Percentiles rank a stretch among this genome's conserved stretches.
These are phyloP conservation scores for Naematelia aurantialba DNA, from an alignment of 768 basidiomycete species.

Conservation along the genomic window DNA sequence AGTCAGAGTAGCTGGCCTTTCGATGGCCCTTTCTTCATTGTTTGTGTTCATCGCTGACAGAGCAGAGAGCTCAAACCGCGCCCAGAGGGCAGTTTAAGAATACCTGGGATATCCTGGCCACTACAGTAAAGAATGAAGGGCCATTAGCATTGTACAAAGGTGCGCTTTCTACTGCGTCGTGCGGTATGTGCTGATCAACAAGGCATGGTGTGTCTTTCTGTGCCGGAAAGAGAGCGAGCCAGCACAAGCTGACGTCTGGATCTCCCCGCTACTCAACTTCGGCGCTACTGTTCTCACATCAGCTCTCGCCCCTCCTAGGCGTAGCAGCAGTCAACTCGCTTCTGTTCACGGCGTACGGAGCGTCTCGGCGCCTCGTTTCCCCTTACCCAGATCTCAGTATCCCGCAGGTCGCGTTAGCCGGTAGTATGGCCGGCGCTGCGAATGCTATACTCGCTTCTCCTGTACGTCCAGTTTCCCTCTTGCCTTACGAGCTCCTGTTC, in stretches of 20 bases:
- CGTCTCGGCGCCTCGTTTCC: conserved; percentile 74
- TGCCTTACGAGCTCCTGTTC: no score
- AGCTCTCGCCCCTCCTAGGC: conserved; percentile 80
- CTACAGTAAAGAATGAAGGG: conserved; percentile 81
- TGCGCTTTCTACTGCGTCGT: not conserved
- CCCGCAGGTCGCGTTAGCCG: conserved; percentile 74
- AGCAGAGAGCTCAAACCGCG: conserved; percentile 51
- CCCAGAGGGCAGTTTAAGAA: conserved; percentile 63
- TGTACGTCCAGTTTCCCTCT: conserved; percentile 51
- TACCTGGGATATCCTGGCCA: conserved; percentile 80
- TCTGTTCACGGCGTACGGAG: conserved; percentile 85
- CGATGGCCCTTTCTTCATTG: no score
- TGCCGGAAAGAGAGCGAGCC: not conserved
- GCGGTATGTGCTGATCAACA: not conserved
- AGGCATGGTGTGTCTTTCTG: not conserved
- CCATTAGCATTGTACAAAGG: conserved; percentile 91
- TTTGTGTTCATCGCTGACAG: not conserved
- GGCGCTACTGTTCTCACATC: no score
- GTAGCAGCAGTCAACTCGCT: conserved; percentile 95
- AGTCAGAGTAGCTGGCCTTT: no score
- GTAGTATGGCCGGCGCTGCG: conserved; percentile 85
- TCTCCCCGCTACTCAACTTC: no score
- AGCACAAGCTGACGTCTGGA: no score
- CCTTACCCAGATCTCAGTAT: conserved; percentile 82
- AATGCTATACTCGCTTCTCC: conserved; percentile 90